Percentiles rank a stretch among this genome's conserved stretches.
Evolutionary conservation across 768 basidiomycete genomes (phyloP).

Genomic region (Boletellus ananas): DNA sequence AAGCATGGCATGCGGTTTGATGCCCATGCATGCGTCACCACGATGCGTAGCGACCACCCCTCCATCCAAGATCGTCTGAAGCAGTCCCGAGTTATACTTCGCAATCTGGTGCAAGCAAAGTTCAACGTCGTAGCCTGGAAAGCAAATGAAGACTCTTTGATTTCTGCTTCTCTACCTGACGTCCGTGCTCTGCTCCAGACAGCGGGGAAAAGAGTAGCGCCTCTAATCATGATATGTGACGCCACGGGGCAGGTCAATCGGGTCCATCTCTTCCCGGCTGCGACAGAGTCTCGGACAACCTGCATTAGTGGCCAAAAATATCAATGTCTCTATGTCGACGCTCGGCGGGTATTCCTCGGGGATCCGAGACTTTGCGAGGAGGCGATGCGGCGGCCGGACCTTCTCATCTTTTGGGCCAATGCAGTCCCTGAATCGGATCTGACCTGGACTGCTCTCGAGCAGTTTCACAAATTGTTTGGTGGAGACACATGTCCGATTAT

Average conservation of each 20-base stretch:
- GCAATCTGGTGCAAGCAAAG: conserved; percentile 15
- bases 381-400: conserved; percentile 14
- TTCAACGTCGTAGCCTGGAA: conserved; percentile 20
- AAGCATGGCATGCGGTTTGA: conserved; percentile 34
- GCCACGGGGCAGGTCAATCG: conserved; percentile 4
- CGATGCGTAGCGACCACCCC: conserved; percentile 25
- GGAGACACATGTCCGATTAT: conserved; percentile 20
- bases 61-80: conserved; percentile 19
- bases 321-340: conserved; percentile 10
- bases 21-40: conserved; percentile 41
- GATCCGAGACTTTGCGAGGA: not conserved
- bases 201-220: conserved; percentile 7
- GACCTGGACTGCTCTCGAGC: conserved; percentile 15
- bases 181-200: conserved; percentile 14
- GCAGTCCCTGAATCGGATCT: conserved; percentile 5
- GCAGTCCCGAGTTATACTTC: conserved; percentile 19
- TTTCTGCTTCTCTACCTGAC: conserved; percentile 20
- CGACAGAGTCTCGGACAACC: not conserved
- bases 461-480: conserved; percentile 15
- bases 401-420: conserved; percentile 21
- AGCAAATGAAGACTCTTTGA: conserved; percentile 14
- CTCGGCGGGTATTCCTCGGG: not conserved
- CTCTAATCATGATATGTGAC: conserved; percentile 18
- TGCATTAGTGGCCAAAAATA: conserved; percentile 10
- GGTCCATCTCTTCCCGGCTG: conserved; percentile 1